Evolutionary conservation across 140 eudicot species (phyloP), one percentile per base, ranked within the genome.

Genomic region (Oenanthe javanica): DNA sequence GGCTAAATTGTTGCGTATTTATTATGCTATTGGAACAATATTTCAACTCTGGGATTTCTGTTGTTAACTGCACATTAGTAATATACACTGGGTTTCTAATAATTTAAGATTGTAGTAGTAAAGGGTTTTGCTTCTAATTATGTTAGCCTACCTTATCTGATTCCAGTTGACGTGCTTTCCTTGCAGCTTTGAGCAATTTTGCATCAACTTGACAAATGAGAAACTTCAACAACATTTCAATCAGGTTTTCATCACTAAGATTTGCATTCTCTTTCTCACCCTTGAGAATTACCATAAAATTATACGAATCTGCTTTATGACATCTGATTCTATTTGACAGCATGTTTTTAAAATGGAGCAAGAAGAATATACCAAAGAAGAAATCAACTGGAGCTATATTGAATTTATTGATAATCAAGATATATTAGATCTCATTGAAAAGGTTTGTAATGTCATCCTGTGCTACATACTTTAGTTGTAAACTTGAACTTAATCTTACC

Each of bases 261-360:
- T 55, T 40, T 38, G 76, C 50, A 49, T 59, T 72, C 42, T 79
- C 54, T 70, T 77, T 10, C 45, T 72, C 70, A 59, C 36, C 76
- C 38, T 71, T n/a, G 69, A 45, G 57, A 8, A 54, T 21, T 76
- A 25, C 48, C n/a, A 10, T 9, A 67, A 69, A 47, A 76, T 70
- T 61, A 81, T 21, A 43, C 5, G 10, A 63, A 70, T 75, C 69
- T 25, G 79, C 77, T 75, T 75, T 63, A 78, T 51, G 67, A 54
- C 36, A 50, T n/a, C 7, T 79, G 25, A 36, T 59, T 82, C 70
- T 82, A 77, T 76, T 87, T 82, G 80, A 77, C 94, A 94, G 98
- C 98, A 94, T 75, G 97, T 94, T 42, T 92, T 94, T 47, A 94
- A 92, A 84, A 92, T 94, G 98, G 97, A 94, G 90, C 98, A 94